Conservation (phyloP, 148 eudicot genomes). For the Mesembryanthemum crystallinum region DNA sequence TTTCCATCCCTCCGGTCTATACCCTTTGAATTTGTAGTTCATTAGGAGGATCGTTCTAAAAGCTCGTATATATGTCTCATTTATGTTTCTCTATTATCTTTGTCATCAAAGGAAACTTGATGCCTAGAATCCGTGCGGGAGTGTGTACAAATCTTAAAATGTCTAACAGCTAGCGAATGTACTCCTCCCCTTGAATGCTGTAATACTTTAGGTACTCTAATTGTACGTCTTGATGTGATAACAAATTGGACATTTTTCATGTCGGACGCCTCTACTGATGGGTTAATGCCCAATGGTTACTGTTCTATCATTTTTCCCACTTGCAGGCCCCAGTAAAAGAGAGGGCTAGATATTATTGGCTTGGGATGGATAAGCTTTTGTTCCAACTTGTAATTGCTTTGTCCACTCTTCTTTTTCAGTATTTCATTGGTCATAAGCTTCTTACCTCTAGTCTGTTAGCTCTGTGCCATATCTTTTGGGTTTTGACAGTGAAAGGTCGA, state of each 20-base stretch:
- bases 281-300: neutral
- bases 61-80: too few species aligned
- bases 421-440: neutral
- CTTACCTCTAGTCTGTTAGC: slow-evolving; percentile 11
- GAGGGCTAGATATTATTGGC: neutral
- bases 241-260: too few species aligned
- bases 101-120: too few species aligned
- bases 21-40: neutral
- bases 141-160: too few species aligned
- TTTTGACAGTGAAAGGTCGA: slow-evolving; percentile 5
- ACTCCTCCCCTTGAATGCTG: too few species aligned
- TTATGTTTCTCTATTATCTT: too few species aligned
- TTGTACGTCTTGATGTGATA: too few species aligned
- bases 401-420: neutral
- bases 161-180: too few species aligned
- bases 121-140: neutral
- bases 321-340: too few species aligned
- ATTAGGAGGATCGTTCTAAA: too few species aligned
- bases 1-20: neutral
- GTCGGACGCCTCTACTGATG: too few species aligned
- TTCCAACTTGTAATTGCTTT: neutral
- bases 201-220: too few species aligned
- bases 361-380: neutral
- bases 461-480: neutral
- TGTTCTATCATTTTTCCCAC: neutral